Evolutionary conservation across 2,329 filamentous ascomycete genomes (phyloP).

Genomic region (Pseudogymnoascus sp.): DNA sequence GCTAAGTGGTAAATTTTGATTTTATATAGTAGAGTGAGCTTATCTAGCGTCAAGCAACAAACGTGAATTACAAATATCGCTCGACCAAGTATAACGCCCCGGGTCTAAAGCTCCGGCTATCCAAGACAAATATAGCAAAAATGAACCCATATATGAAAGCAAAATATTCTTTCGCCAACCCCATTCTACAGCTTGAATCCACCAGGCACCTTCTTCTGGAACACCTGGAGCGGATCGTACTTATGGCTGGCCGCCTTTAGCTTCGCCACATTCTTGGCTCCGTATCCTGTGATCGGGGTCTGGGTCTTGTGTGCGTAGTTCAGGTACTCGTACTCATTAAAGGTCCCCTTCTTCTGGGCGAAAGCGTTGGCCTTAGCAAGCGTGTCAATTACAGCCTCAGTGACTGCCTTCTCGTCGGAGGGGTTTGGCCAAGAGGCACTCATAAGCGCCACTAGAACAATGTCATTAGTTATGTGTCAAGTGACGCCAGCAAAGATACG

Average conservation of each 20-base stretch:
- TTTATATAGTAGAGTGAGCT: background rate
- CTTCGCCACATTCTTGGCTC: conserved; percentile 32
- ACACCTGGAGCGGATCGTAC: conserved; percentile 34
- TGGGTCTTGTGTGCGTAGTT: conserved; percentile 42
- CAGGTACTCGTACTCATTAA: conserved; percentile 30
- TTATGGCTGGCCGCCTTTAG: conserved; percentile 28
- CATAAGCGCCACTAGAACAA: conserved; percentile 3
- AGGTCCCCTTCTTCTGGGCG: background rate
- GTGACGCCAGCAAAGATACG: background rate
- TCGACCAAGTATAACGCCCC: background rate
- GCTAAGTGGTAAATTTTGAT: background rate
- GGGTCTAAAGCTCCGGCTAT: background rate
- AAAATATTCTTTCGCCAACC: background rate
- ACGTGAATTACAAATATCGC: background rate
- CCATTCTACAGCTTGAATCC: conserved; percentile 15
- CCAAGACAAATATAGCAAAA: background rate
- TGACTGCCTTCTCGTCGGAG: conserved; percentile 5
- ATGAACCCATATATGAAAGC: background rate
- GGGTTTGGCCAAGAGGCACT: conserved; percentile 1
- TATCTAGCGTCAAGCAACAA: background rate
- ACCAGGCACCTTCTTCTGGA: conserved; percentile 25
- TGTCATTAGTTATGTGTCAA: background rate
- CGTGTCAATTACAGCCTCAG: background rate
- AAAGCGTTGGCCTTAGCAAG: background rate
- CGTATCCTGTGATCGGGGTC: conserved; percentile 38